Evolutionary conservation across 1,284 basidiomycete genomes (phyloP), one percentile per base, ranked within the genome.

Genomic region (Trichosporon ovoides): DNA sequence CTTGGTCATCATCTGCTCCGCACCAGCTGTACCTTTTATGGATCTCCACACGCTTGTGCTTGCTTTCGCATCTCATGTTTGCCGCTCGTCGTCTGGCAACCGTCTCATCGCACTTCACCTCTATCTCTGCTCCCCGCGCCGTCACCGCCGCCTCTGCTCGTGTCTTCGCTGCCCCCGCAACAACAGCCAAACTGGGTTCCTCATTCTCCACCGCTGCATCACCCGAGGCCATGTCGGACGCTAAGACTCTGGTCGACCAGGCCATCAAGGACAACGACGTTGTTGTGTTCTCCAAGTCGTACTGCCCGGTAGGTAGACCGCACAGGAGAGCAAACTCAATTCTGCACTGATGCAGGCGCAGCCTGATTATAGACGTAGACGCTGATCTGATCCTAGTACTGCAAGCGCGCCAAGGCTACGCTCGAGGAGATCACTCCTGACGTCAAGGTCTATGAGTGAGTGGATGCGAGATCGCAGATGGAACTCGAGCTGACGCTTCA

Each of bases 241-340:
- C 65, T 52, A 76, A 77, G 65, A 50, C 67, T 36, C 60, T 74
- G 33, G 75, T 78, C 60, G 73, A 77, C 59, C 55, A 64, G 58
- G 67, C 69, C 33, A 75, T 78, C 66, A 67, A 68, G 57, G 68
- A 73, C 52, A 70, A 78, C 68, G 66, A 72, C 59, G 71, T 76
- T 52, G 68, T 74, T 49, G 69, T 78, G 34, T 77, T 75, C 62
- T 68, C 68, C 62, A 78, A 78, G 68, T 63, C 68, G 33, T 77
- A 73, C 66, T 78, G 76, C 63, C 74, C 74, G 52, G 76, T 78
- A 59, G 66, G 76, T 72, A 20, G 7, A 7, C 3, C 43, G 24
- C 31, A 19, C 18, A 10, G n/a, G 31, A 34, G 24, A 3, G 35
- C 12, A 37, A n/a, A 11, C 18, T 11, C 7, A 18, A 14, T 7